These are phyloP conservation scores for Cotoneaster glaucophyllus DNA, from an alignment of 306 rosid species.

Conservation along the genomic window DNA sequence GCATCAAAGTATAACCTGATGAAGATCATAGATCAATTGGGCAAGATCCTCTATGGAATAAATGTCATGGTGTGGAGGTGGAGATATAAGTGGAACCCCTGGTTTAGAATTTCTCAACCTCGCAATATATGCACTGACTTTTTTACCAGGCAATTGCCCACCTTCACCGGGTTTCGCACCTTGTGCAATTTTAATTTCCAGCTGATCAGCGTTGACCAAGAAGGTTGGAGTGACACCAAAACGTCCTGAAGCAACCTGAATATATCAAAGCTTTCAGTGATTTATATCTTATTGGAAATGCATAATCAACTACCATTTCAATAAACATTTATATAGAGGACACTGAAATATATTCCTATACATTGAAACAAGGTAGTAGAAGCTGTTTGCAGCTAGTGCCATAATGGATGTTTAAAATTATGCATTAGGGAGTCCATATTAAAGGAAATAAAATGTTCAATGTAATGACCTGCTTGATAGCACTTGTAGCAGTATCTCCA, in stretches of 20 bases:
- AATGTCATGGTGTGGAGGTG: slow-evolving; percentile 99
- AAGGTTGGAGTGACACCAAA: slow-evolving; percentile 99
- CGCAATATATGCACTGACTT: slow-evolving; percentile 98
- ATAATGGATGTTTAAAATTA: neutral
- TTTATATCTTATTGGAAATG: neutral
- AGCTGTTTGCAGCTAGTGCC: neutral
- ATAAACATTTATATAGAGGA: neutral
- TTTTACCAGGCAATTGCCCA: slow-evolving; percentile 96
- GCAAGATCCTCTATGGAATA: slow-evolving; percentile 99
- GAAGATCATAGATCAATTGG: slow-evolving; percentile 94
- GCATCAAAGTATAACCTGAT: slow-evolving; percentile 64
- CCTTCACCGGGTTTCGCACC: slow-evolving; percentile 99
- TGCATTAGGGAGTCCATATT: slow-evolving; percentile 1
- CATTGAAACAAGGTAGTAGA: neutral
- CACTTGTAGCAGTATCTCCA: slow-evolving; percentile 99
- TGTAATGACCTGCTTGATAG: slow-evolving; percentile 83
- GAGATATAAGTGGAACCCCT: slow-evolving; percentile 99
- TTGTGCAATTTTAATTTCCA: slow-evolving; percentile 98
- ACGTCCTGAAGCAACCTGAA: slow-evolving; percentile 99
- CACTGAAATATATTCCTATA: neutral
- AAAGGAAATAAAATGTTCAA: slow-evolving; percentile 17
- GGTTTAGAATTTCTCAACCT: slow-evolving; percentile 98
- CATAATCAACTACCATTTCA: neutral
- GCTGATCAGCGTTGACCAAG: slow-evolving; percentile 94
- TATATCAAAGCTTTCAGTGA: slow-evolving; percentile 12